A percentile compares a stretch with the other conserved stretches of the same genome.
Conservation (phyloP, 2,329 filamentous ascomycete genomes). For the Thelonectria blattea region DNA sequence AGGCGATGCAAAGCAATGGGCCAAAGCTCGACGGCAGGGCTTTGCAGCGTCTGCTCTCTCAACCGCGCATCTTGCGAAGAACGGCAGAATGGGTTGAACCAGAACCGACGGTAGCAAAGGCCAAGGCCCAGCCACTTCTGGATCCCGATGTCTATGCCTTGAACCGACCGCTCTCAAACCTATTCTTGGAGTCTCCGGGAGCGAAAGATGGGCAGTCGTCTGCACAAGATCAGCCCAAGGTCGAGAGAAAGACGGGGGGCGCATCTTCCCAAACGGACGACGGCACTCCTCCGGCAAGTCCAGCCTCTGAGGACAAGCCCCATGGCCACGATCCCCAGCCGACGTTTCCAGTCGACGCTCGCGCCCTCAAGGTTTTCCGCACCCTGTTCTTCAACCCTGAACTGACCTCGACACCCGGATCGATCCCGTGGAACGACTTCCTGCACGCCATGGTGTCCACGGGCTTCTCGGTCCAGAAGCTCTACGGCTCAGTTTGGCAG, state of each 20-base stretch:
- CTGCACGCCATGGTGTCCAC: slow-evolving; percentile 56
- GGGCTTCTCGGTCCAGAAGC: slow-evolving; percentile 60
- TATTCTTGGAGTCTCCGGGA: no score
- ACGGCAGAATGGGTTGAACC: slow-evolving; percentile 55
- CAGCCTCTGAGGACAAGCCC: background rate
- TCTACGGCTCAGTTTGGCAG: slow-evolving; percentile 67
- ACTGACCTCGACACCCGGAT: slow-evolving; percentile 48
- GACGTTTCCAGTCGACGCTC: slow-evolving; percentile 38
- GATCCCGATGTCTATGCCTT: slow-evolving; percentile 2
- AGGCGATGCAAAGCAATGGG: slow-evolving; percentile 13
- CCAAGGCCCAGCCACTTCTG: background rate
- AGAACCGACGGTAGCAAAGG: slow-evolving; percentile 27
- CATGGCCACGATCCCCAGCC: slow-evolving; percentile 9
- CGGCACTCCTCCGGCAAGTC: no score
- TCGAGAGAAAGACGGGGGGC: slow-evolving; percentile 31
- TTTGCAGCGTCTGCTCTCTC: slow-evolving; percentile 39
- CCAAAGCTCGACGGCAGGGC: slow-evolving; percentile 36
- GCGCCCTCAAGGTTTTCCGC: slow-evolving; percentile 18
- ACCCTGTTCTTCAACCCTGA: background rate
- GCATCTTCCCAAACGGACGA: background rate
- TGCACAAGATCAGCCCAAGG: slow-evolving; percentile 13
- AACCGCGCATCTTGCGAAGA: slow-evolving; percentile 49
- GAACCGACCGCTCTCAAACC: background rate
- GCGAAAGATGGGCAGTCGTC: no score
- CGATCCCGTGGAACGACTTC: slow-evolving; percentile 60